phyloP scores from a whole-genome alignment of 257 asterid genomes.

The Apocynum venetum region DNA sequence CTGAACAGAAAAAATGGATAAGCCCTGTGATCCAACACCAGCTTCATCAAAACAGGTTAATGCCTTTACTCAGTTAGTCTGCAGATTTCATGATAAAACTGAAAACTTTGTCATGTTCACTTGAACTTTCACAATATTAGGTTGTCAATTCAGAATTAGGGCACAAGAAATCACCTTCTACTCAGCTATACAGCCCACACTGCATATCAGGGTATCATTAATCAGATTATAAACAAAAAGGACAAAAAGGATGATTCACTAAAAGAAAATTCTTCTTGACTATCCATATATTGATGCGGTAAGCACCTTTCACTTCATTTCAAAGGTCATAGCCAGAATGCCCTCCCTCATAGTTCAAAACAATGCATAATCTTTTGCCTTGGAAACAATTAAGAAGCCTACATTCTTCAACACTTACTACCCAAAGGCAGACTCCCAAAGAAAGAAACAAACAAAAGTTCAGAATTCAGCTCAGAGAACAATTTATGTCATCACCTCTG shows the following conservation, averaged over 20 bases:
- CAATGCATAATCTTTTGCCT: not conserved
- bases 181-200: not conserved
- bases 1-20: too few species aligned
- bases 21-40: not conserved
- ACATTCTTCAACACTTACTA: not conserved
- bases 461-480: conserved; percentile 4
- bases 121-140: not conserved
- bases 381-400: not conserved
- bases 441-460: not conserved
- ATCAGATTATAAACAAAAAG: not conserved
- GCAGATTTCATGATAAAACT: not conserved
- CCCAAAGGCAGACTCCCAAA: not conserved
- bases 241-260: not conserved
- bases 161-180: not conserved
- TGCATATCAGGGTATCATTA: too few species aligned
- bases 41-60: not conserved
- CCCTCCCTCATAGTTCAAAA: not conserved
- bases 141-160: not conserved
- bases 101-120: not conserved
- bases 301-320: not conserved
- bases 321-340: not conserved
- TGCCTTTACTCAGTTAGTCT: too few species aligned
- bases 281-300: not conserved
- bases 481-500: conserved; percentile 35
- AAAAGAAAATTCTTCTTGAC: not conserved